phyloP scores from a whole-genome alignment of 2,329 filamentous ascomycete genomes.

The Calonectria pseudoreteaudii region DNA sequence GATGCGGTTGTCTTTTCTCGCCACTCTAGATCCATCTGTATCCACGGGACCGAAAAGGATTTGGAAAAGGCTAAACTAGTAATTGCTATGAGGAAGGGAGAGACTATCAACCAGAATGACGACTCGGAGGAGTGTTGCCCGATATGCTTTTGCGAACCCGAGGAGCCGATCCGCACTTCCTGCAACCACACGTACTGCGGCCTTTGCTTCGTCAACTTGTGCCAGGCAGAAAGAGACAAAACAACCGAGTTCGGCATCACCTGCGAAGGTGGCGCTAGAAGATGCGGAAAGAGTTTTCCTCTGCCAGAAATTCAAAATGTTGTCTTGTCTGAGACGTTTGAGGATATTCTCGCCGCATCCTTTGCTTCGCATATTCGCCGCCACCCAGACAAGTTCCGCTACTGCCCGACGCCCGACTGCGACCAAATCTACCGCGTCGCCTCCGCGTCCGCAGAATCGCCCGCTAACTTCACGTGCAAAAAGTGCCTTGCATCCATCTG shows the following conservation, averaged over 20 bases:
- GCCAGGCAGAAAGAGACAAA: not conserved
- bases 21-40: not conserved
- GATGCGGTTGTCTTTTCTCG: not conserved
- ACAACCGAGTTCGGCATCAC: not conserved
- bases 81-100: not conserved
- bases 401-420: slow-evolving; percentile 13
- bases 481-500: slow-evolving; percentile 51
- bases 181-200: slow-evolving; percentile 10
- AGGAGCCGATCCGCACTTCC: slow-evolving; percentile 1
- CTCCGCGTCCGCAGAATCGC: not conserved
- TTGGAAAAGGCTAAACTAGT: not conserved
- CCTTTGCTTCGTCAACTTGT: slow-evolving; percentile 2
- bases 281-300: not conserved
- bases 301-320: not conserved
- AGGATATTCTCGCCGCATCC: not conserved
- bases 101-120: accelerated
- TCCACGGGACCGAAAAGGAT: not conserved
- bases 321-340: slow-evolving; percentile 7
- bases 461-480: slow-evolving; percentile 46
- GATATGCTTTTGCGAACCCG: not conserved
- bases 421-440: slow-evolving; percentile 5
- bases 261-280: not conserved
- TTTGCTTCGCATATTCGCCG: slow-evolving; percentile 8
- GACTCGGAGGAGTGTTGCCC: not conserved
- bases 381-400: slow-evolving; percentile 5